A percentile compares a stretch with the other conserved stretches of the same genome.
These are phyloP conservation scores for Seiridium cupressi DNA, from an alignment of 2,329 filamentous ascomycete species.

Conservation along the genomic window DNA sequence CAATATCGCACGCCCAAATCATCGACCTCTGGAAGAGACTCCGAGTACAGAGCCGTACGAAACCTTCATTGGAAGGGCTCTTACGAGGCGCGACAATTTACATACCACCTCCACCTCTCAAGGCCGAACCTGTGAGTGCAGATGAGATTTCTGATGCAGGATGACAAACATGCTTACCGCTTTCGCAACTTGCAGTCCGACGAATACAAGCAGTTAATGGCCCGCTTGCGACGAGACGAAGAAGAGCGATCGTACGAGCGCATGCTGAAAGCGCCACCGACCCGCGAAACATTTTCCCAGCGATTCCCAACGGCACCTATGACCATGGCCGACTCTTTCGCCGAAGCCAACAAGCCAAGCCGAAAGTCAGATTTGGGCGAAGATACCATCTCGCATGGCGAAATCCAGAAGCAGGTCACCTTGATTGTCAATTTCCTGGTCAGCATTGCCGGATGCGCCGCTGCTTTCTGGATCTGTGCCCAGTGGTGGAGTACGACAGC, in stretches of 20 bases:
- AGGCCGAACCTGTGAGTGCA: slow-evolving; percentile 67
- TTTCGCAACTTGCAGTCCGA: slow-evolving; percentile 50
- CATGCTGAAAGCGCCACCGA: slow-evolving; percentile 65
- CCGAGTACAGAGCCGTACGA: slow-evolving; percentile 26
- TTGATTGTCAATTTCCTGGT: slow-evolving; percentile 88
- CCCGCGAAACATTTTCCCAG: slow-evolving; percentile 57
- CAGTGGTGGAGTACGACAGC: slow-evolving; percentile 73
- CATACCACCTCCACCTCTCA: slow-evolving; percentile 75
- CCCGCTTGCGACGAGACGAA: slow-evolving; percentile 75
- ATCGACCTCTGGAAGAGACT: slow-evolving; percentile 59
- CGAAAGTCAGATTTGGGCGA: slow-evolving; percentile 46
- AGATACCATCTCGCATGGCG: slow-evolving; percentile 67
- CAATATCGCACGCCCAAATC: slow-evolving; percentile 71
- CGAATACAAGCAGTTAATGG: slow-evolving; percentile 88
- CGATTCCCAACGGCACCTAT: slow-evolving; percentile 52
- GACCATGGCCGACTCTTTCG: slow-evolving; percentile 49
- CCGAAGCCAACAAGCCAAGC: slow-evolving; percentile 49
- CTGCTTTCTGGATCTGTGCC: slow-evolving; percentile 75
- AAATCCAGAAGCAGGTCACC: slow-evolving; percentile 77
- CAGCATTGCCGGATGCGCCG: slow-evolving; percentile 77
- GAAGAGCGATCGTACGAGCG: slow-evolving; percentile 80
- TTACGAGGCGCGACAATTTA: slow-evolving; percentile 73
- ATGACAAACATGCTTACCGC: slow-evolving; percentile 10
- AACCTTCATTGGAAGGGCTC: slow-evolving; percentile 63
- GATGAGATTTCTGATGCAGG: not conserved